phyloP scores from a whole-genome alignment of 805 yeast genomes.

The Debaryomyces castellii region DNA sequence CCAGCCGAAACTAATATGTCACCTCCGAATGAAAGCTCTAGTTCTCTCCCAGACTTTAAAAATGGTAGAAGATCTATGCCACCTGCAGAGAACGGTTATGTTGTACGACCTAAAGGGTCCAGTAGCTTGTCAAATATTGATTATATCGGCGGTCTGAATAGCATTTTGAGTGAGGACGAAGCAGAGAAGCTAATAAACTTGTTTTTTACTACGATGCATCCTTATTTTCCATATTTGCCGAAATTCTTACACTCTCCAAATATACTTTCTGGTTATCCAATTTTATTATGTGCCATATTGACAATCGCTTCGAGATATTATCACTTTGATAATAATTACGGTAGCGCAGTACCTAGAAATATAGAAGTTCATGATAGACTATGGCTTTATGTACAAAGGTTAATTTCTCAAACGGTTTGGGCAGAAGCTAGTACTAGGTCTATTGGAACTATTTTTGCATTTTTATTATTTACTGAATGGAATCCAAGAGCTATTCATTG shows the following conservation, averaged over 20 bases:
- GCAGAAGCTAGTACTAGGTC: slow-evolving; percentile 89
- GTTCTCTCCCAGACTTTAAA: slow-evolving; percentile 18
- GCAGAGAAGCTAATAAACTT: slow-evolving; percentile 56
- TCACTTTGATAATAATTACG: slow-evolving; percentile 43
- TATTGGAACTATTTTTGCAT: slow-evolving; percentile 83
- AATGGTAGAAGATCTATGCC: slow-evolving; percentile 39
- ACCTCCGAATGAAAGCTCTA: neutral
- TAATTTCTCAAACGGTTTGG: slow-evolving; percentile 87
- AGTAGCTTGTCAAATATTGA: slow-evolving; percentile 57
- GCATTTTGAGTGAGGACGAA: slow-evolving; percentile 60
- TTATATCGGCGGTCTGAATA: slow-evolving; percentile 56
- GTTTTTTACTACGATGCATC: slow-evolving; percentile 80
- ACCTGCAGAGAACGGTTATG: slow-evolving; percentile 38
- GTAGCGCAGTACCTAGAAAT: slow-evolving; percentile 41
- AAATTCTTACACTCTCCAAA: slow-evolving; percentile 64
- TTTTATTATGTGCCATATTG: slow-evolving; percentile 74
- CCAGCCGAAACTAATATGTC: neutral
- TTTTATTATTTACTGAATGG: slow-evolving; percentile 89
- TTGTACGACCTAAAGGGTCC: slow-evolving; percentile 48
- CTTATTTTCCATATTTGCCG: slow-evolving; percentile 87
- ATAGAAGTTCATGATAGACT: slow-evolving; percentile 72
- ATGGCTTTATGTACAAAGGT: slow-evolving; percentile 81
- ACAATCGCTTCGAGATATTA: slow-evolving; percentile 82
- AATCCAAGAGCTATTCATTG: slow-evolving; percentile 92
- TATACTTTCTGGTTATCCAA: slow-evolving; percentile 73